Conservation (phyloP, 2,329 filamentous ascomycete species). For the Aspergillus sp. region DNA sequence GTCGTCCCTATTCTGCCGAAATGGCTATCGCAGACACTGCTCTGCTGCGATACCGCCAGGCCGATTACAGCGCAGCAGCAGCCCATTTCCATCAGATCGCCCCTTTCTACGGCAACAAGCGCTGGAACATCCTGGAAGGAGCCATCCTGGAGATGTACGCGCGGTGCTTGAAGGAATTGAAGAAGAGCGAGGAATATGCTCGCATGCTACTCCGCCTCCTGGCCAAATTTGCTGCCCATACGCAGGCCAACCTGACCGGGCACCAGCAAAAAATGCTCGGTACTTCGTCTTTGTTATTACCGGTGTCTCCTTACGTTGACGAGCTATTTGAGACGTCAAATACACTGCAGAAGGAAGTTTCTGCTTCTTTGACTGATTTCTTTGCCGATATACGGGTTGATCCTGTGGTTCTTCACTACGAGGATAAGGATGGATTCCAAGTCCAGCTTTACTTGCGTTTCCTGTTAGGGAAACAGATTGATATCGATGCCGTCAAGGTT, state of each 20-base stretch:
- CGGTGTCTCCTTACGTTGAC: slow-evolving; percentile 31
- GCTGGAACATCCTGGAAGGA: slow-evolving; percentile 74
- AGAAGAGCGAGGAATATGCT: slow-evolving; percentile 72
- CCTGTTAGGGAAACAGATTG: slow-evolving; percentile 63
- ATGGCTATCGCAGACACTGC: slow-evolving; percentile 77
- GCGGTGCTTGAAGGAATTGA: slow-evolving; percentile 69
- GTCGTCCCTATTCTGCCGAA: slow-evolving; percentile 69
- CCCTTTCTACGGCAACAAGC: slow-evolving; percentile 67
- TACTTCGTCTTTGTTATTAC: slow-evolving; percentile 23
- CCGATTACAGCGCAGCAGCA: slow-evolving; percentile 67
- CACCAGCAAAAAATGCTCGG: slow-evolving; percentile 23
- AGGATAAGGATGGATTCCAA: slow-evolving; percentile 67
- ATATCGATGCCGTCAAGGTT: slow-evolving; percentile 58
- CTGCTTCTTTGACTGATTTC: slow-evolving; percentile 63
- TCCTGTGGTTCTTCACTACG: slow-evolving; percentile 61
- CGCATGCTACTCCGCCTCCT: slow-evolving; percentile 64
- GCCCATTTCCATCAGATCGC: slow-evolving; percentile 72
- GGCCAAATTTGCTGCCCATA: slow-evolving; percentile 30
- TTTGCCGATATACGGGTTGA: slow-evolving; percentile 65
- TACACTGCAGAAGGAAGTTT: slow-evolving; percentile 54
- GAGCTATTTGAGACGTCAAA: slow-evolving; percentile 44
- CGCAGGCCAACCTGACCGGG: slow-evolving; percentile 24
- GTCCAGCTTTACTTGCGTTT: slow-evolving; percentile 63
- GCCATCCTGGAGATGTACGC: slow-evolving; percentile 82
- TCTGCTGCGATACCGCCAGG: slow-evolving; percentile 68